Base-by-base conservation (phyloP, 2,329 filamentous ascomycete genomes). In the Calonectria leucothoes region DNA sequence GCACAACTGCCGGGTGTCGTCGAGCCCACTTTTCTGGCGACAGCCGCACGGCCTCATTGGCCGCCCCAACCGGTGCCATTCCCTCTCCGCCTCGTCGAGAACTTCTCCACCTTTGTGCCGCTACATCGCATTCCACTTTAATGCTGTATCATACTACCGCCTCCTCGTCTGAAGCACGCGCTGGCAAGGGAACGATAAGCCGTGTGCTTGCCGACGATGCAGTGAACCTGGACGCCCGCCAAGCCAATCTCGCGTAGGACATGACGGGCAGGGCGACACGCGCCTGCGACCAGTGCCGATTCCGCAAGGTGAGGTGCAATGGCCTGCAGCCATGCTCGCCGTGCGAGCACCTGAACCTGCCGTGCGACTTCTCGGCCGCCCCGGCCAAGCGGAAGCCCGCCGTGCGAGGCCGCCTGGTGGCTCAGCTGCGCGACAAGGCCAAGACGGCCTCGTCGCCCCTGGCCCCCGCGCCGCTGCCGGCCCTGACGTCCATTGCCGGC, bases 291-390 rank as follows among this genome's bases (percentile, higher is more conserved):
- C 82, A 83, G 59, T 85, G 84, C 73, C 82, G 84, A 45, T 76
- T 85, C 66, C 82, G 84, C 65, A 85, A 85, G 74, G 84, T 85
- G 42, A 82, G 81, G 66, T 85, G 84, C 76, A 84, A 82, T 59
- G 82, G 82, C 70, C 71, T 73, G 25, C 75, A 75, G 51, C 84
- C 84, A 1, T 85, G 84, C 66, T 81, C 82, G 0, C 84, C 85
- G 63, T 85, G 84, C 72, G 78, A 79, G 5, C 83, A 85, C 48
- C 80, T 85, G 45, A 80, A 81, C 20, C 77, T 85, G 10, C 69
- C 79, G 1, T 85, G 83, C 74, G 79, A 82, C 73, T 85, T 82
- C 73, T 81, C 83, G 6, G 77, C 82, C 7, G 74, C 81, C 3
- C 77, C 82, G 1, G 78, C 79, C 17, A 85, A 84, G 76, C 78